Conservation (phyloP, 1,139 yeast genomes). For the Geotrichum restrictum region DNA sequence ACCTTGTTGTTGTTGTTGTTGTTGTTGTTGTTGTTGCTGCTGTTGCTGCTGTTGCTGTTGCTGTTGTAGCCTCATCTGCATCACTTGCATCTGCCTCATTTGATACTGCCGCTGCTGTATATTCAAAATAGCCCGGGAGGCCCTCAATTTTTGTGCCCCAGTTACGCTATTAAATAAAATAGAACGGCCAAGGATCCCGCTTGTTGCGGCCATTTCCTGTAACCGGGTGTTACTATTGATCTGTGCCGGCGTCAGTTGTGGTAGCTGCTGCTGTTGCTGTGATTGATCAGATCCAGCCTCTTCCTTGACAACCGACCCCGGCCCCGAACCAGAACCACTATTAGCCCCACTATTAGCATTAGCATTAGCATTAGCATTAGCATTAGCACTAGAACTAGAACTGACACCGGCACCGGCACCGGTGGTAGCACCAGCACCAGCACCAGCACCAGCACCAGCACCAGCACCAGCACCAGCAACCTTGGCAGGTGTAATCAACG, state of each 20-base stretch:
- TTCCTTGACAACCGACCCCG: neutral
- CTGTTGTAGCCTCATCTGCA: slow-evolving; percentile 28
- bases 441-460: too few relatives aligned
- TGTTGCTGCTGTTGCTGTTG: slow-evolving; percentile 27
- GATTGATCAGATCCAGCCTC: neutral
- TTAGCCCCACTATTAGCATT: neutral
- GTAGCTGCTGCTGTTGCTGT: too few relatives aligned
- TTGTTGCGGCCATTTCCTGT: slow-evolving; percentile 36
- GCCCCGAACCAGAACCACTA: neutral
- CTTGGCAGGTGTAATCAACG: neutral
- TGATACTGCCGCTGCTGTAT: slow-evolving; percentile 29
- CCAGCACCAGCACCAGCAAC: neutral
- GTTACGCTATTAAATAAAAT: slow-evolving; percentile 35
- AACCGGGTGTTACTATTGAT: slow-evolving; percentile 10
- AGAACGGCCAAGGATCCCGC: slow-evolving; percentile 37
- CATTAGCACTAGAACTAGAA: neutral
- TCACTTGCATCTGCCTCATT: slow-evolving; percentile 22
- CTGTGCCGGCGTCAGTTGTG: slow-evolving; percentile 12
- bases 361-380: neutral
- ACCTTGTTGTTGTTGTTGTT: slow-evolving; percentile 28
- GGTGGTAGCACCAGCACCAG: neutral
- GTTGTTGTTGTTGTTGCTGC: slow-evolving; percentile 15
- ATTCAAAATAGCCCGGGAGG: slow-evolving; percentile 34
- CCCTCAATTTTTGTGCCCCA: slow-evolving; percentile 34
- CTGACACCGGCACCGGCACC: neutral